A percentile compares a stretch with the other conserved stretches of the same genome.
These are phyloP conservation scores for Xylaria sp. DNA, from an alignment of 2,329 filamentous ascomycete species.

Conservation along the genomic window DNA sequence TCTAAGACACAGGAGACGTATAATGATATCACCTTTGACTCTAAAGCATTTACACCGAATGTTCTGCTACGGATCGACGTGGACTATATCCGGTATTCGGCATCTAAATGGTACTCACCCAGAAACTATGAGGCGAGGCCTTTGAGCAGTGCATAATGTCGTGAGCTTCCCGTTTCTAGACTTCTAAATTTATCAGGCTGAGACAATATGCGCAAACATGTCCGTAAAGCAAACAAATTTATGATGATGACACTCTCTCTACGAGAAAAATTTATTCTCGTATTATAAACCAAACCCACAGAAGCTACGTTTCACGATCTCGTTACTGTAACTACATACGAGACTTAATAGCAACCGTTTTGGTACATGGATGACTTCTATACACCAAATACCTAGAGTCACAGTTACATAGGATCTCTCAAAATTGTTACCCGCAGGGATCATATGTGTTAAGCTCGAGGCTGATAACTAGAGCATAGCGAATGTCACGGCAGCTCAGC, in stretches of 20 bases:
- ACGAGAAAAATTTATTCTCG: not conserved
- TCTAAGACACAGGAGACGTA: not conserved
- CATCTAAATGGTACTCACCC: not conserved
- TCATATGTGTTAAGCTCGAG: not conserved
- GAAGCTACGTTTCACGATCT: not conserved
- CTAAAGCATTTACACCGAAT: not conserved
- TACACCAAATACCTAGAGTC: not conserved
- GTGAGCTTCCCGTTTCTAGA: not conserved
- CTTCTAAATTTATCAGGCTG: not conserved
- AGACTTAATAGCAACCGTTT: not conserved
- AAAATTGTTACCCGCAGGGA: not conserved
- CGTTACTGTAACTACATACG: not conserved
- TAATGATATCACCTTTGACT: not conserved
- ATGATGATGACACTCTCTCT: not conserved
- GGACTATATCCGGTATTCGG: not conserved
- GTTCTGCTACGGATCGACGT: not conserved
- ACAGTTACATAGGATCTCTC: not conserved
- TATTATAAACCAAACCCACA: not conserved
- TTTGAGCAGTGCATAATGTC: not conserved
- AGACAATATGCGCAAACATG: not conserved
- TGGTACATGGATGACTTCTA: not conserved
- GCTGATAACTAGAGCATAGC: not conserved
- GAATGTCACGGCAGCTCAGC: not conserved
- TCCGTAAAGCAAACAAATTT: not conserved
- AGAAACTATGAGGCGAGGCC: not conserved